Evolutionary conservation across 768 basidiomycete genomes (phyloP).

Genomic region (Suillus lakei): DNA sequence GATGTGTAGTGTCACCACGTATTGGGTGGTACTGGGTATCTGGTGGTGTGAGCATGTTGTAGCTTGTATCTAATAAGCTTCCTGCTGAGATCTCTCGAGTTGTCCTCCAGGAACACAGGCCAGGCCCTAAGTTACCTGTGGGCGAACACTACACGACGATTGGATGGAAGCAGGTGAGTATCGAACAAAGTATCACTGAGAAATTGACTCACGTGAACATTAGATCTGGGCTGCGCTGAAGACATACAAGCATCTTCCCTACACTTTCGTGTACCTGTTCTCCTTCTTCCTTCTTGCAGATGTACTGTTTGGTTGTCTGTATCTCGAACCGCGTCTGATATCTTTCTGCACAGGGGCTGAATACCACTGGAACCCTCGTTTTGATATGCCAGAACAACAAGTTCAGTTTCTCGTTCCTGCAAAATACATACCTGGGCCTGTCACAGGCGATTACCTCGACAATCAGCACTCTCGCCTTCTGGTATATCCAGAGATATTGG

Average conservation of each 20-base stretch:
- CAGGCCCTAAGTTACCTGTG: slow-evolving; percentile 78
- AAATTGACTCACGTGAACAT: slow-evolving; percentile 9
- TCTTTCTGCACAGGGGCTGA: slow-evolving; percentile 59
- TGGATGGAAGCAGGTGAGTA: slow-evolving; percentile 79
- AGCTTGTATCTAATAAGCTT: neutral
- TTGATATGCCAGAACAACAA: slow-evolving; percentile 81
- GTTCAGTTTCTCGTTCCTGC: slow-evolving; percentile 80
- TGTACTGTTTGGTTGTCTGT: slow-evolving; percentile 41
- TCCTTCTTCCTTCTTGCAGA: slow-evolving; percentile 82
- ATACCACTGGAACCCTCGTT: slow-evolving; percentile 79
- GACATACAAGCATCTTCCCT: slow-evolving; percentile 77
- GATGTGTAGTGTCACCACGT: slow-evolving; percentile 60
- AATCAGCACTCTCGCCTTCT: slow-evolving; percentile 73
- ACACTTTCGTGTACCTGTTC: slow-evolving; percentile 82
- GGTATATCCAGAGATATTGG: slow-evolving; percentile 82
- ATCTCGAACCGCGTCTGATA: neutral
- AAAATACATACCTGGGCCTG: slow-evolving; percentile 80
- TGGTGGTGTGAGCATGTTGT: slow-evolving; percentile 77
- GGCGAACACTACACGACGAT: slow-evolving; percentile 79
- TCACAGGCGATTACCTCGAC: slow-evolving; percentile 79
- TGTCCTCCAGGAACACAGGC: slow-evolving; percentile 83
- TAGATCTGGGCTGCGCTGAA: slow-evolving; percentile 80
- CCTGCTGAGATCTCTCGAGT: slow-evolving; percentile 45
- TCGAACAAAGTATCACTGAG: neutral
- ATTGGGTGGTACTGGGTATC: slow-evolving; percentile 80